Percentiles rank a stretch among this genome's conserved stretches.
Evolutionary conservation across 1,284 basidiomycete species (phyloP).

Genomic region (Anthracocystis setariae): DNA sequence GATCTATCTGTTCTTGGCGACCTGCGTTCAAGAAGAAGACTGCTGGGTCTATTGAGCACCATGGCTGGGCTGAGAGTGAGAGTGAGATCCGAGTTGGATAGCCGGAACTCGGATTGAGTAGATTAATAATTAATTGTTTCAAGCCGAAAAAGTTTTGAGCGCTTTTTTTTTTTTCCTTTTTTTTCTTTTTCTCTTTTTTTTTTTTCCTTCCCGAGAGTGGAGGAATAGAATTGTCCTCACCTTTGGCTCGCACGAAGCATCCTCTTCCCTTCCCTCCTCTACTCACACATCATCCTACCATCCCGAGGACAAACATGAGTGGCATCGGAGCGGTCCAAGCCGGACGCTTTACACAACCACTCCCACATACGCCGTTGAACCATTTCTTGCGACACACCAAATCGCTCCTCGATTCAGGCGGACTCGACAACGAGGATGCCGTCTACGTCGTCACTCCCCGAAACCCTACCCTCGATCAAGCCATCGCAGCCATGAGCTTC

Average conservation of each 20-base stretch:
- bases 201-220: too few relatives aligned
- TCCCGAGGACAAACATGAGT: constrained; percentile 16
- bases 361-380: constrained; percentile 45
- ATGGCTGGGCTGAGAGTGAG: too few relatives aligned
- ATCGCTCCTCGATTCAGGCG: constrained; percentile 36
- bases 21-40: too few relatives aligned
- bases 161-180: not conserved
- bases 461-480: constrained; percentile 32
- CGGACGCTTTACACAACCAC: constrained; percentile 23
- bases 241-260: not conserved
- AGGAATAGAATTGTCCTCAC: too few relatives aligned
- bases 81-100: constrained; percentile 12
- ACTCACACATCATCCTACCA: too few relatives aligned
- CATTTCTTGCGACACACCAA: constrained; percentile 42
- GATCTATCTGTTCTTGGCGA: too few relatives aligned
- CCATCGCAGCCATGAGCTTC: constrained; percentile 27
- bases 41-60: too few relatives aligned
- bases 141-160: not conserved
- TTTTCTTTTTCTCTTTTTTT: too few relatives aligned
- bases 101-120: constrained; percentile 37
- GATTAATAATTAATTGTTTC: too few relatives aligned
- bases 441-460: constrained; percentile 37
- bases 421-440: constrained; percentile 43
- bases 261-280: not conserved
- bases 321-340: constrained; percentile 27